A percentile compares a stretch with the other conserved stretches of the same genome.
Evolutionary conservation across 768 basidiomycete genomes (phyloP).

Genomic region (Lepiota subincarnata): DNA sequence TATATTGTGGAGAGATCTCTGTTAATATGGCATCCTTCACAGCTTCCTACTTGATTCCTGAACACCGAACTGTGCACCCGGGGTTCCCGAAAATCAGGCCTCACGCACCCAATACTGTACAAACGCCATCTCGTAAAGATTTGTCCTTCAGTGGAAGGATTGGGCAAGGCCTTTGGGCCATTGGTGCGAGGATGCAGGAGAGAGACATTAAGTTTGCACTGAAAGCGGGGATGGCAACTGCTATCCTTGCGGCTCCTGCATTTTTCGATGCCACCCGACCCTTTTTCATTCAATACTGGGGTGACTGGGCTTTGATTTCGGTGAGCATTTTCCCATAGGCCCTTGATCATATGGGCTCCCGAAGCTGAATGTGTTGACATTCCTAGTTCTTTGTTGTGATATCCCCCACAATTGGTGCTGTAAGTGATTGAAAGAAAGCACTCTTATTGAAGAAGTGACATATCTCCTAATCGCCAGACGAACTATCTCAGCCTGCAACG

Average conservation of each 20-base stretch:
- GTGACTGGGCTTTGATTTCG: conserved; percentile 96
- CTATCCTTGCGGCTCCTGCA: conserved; percentile 81
- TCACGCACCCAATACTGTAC: conserved; percentile 83
- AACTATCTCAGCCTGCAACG: conserved; percentile 85
- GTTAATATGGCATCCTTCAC: background rate
- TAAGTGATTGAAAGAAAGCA: conserved; percentile 25
- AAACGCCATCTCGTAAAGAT: conserved; percentile 63
- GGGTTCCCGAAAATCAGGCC: conserved; percentile 79
- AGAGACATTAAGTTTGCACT: conserved; percentile 83
- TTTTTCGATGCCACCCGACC: conserved; percentile 79
- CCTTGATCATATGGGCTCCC: background rate
- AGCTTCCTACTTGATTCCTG: conserved; percentile 51
- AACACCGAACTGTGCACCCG: conserved; percentile 46
- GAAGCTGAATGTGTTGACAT: background rate
- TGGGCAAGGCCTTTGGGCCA: conserved; percentile 68
- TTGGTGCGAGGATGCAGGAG: conserved; percentile 62
- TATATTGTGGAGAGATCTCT: background rate
- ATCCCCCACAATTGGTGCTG: conserved; percentile 84
- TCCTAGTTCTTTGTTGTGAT: conserved; percentile 86
- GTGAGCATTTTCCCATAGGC: conserved; percentile 35
- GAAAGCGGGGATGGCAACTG: conserved; percentile 82
- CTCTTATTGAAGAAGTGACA: background rate
- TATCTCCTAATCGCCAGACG: conserved; percentile 45
- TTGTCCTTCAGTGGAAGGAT: conserved; percentile 59
- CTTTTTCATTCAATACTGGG: conserved; percentile 75